These are phyloP conservation scores for Chlorella ohadii DNA, from an alignment of 139 green algal genomes.

Conservation along the genomic window DNA sequence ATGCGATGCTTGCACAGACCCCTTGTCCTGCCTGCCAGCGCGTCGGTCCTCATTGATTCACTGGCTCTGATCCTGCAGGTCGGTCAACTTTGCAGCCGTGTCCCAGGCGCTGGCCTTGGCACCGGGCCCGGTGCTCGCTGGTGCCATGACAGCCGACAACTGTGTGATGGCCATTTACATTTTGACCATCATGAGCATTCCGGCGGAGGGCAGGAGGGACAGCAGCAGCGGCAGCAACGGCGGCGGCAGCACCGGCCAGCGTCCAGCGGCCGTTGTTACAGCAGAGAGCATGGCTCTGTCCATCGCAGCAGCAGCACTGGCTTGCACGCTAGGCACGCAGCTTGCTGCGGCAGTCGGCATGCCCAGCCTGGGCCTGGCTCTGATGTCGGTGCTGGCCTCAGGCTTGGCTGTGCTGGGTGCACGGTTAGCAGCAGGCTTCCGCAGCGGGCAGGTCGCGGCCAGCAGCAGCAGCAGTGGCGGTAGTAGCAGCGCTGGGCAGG, in stretches of 20 bases:
- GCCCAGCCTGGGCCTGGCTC: conserved; percentile 29
- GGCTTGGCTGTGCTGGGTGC: conserved; percentile 14
- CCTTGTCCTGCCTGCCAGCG: too few species aligned
- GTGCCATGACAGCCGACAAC: conserved; percentile 82
- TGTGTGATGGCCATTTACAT: conserved; percentile 79
- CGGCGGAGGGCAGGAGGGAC: conserved; percentile 15
- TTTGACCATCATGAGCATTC: conserved; percentile 57
- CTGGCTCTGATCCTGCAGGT: too few species aligned
- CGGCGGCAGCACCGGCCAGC: neutral
- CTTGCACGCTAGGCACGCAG: conserved; percentile 30
- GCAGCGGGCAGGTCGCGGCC: too few species aligned
- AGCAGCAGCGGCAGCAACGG: conserved; percentile 20
- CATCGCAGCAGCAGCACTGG: conserved; percentile 46
- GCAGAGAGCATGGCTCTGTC: conserved; percentile 45
- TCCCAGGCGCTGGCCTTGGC: conserved; percentile 51
- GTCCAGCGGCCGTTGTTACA: neutral
- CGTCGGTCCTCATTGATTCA: too few species aligned
- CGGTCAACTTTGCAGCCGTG: conserved; percentile 84
- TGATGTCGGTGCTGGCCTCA: conserved; percentile 49
- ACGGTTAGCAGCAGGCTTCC: neutral
- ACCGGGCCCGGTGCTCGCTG: conserved; percentile 48
- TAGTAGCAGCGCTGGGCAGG: neutral
- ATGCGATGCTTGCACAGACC: neutral
- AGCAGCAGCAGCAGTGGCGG: conserved; percentile 4
- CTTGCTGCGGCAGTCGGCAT: conserved; percentile 22